Percentiles rank a stretch among this genome's conserved stretches.
phyloP scores from a whole-genome alignment of 345 rosid genomes.

The Corchorus olitorius region DNA sequence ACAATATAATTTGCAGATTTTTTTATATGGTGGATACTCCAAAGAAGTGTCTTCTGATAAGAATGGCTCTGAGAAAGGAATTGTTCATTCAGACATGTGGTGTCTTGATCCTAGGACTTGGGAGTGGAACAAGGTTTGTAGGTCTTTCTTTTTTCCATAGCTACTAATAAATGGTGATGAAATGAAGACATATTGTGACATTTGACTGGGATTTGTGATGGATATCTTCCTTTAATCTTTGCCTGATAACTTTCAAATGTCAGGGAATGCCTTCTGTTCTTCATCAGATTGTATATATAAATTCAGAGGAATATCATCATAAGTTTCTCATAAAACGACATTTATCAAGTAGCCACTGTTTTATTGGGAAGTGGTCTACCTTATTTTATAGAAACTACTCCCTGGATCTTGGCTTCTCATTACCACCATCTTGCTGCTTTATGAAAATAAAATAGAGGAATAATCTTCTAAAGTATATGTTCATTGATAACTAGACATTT shows the following conservation, averaged over 20 bases:
- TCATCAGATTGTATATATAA: background rate
- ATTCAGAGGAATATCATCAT: background rate
- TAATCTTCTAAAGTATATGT: background rate
- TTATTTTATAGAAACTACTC: background rate
- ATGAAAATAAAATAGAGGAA: background rate
- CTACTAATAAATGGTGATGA: background rate
- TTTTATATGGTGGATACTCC: constrained; percentile 90
- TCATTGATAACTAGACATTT: background rate
- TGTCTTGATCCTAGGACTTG: constrained; percentile 96
- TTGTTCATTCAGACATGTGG: constrained; percentile 93
- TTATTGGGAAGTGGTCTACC: background rate
- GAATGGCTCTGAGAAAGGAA: constrained; percentile 79
- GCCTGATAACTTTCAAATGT: constrained; percentile 1
- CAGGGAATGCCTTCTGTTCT: background rate
- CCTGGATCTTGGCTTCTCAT: background rate
- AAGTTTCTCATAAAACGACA: background rate
- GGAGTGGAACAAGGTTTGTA: constrained; percentile 97
- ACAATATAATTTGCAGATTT: constrained; percentile 50
- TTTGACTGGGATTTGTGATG: background rate
- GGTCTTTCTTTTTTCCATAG: constrained; percentile 6
- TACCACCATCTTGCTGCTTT: background rate
- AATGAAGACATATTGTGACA: constrained; percentile 16
- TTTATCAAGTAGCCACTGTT: background rate
- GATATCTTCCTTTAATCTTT: background rate
- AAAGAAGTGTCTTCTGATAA: constrained; percentile 89